Conservation (phyloP, 768 basidiomycete genomes). For the Daedalea quercina region DNA sequence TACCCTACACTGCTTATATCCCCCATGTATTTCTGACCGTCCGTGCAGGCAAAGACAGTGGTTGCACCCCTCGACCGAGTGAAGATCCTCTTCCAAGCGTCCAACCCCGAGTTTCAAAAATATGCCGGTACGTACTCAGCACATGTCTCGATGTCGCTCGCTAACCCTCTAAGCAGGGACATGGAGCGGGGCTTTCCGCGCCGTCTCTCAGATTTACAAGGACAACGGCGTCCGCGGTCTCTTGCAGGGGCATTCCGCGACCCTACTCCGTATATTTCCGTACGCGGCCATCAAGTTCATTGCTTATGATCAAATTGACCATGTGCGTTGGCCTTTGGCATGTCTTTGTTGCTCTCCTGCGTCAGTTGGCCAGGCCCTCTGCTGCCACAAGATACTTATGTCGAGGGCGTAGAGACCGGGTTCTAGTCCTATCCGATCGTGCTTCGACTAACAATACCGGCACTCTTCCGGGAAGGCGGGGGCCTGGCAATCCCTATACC, state of each 20-base stretch:
- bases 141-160: constrained; percentile 12
- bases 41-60: constrained; percentile 80
- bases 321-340: constrained; percentile 36
- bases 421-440: too few species aligned
- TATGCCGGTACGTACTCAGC: constrained; percentile 65
- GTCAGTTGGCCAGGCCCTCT: too few species aligned
- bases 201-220: constrained; percentile 64
- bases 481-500: too few species aligned
- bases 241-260: constrained; percentile 95
- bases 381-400: too few species aligned
- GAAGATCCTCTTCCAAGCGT: constrained; percentile 97
- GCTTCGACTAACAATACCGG: too few species aligned
- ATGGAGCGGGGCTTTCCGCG: constrained; percentile 79
- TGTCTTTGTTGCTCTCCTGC: neutral
- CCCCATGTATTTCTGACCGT: too few species aligned
- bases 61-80: constrained; percentile 96
- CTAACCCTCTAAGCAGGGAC: constrained; percentile 50
- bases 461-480: too few species aligned
- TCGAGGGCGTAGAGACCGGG: too few species aligned
- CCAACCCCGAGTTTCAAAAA: constrained; percentile 89
- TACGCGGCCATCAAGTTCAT: constrained; percentile 98
- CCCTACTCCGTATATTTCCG: constrained; percentile 89
- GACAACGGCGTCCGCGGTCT: constrained; percentile 71
- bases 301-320: constrained; percentile 85
- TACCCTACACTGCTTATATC: constrained; percentile 16